phyloP scores from a whole-genome alignment of 352 stramenopile species.

The Globisporangium viniferum region DNA sequence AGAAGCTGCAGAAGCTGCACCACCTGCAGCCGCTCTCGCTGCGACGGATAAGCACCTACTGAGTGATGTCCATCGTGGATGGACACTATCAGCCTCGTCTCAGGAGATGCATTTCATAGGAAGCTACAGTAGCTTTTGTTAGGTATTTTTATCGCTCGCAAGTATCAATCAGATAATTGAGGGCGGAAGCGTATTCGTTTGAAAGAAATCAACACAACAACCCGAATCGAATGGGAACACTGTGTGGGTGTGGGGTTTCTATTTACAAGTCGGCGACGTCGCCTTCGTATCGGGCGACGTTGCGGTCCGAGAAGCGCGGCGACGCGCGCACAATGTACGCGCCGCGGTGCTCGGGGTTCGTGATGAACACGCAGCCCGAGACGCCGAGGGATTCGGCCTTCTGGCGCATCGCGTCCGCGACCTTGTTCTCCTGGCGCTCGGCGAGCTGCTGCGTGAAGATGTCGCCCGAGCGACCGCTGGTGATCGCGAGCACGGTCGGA shows the following conservation, averaged over 20 bases:
- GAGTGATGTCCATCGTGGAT: slow-evolving; percentile 11
- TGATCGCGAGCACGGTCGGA: slow-evolving; percentile 98
- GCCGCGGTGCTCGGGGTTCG: slow-evolving; percentile 93
- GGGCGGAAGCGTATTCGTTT: not conserved
- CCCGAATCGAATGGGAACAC: not conserved
- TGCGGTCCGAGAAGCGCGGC: slow-evolving; percentile 89
- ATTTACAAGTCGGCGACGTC: slow-evolving; percentile 73
- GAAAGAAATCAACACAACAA: not conserved
- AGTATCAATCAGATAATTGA: not conserved
- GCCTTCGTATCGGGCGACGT: slow-evolving; percentile 79
- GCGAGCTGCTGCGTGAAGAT: slow-evolving; percentile 97
- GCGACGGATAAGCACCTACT: slow-evolving; percentile 55
- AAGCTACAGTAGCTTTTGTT: not conserved
- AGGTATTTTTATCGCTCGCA: slow-evolving; percentile 14
- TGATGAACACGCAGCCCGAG: slow-evolving; percentile 96
- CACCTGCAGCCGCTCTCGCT: slow-evolving; percentile 47
- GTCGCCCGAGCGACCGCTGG: slow-evolving; percentile 95
- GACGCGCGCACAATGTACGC: slow-evolving; percentile 94
- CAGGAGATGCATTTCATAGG: not conserved
- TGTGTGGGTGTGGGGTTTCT: slow-evolving; percentile 3
- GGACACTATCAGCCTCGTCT: not conserved
- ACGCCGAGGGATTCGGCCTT: slow-evolving; percentile 89
- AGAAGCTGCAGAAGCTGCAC: slow-evolving; percentile 62
- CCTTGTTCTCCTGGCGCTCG: slow-evolving; percentile 85
- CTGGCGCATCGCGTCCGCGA: slow-evolving; percentile 97